A percentile compares a stretch with the other conserved stretches of the same genome.
phyloP scores from a whole-genome alignment of 345 rosid genomes.

The Moricandia arvensis region DNA sequence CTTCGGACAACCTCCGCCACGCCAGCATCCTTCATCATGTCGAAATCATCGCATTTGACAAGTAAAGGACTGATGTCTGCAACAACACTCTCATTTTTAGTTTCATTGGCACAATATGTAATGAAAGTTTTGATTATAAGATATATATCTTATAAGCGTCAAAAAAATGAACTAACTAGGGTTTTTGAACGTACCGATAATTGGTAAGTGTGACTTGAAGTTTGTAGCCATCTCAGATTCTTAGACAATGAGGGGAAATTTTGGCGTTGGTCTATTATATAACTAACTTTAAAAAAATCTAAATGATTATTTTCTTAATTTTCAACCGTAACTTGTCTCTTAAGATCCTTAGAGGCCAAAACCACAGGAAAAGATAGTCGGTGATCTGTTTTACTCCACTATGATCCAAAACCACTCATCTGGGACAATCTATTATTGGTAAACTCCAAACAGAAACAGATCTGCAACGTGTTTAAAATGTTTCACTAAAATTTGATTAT shows the following conservation, averaged over 20 bases:
- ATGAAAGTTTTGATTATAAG: neutral
- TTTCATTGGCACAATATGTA: neutral
- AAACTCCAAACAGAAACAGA: neutral
- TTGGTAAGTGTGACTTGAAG: slow-evolving; percentile 13
- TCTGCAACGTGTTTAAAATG: neutral
- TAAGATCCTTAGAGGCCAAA: neutral
- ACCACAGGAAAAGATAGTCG: no score
- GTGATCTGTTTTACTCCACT: no score
- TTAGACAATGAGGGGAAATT: neutral
- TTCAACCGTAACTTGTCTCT: neutral
- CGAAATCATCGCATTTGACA: slow-evolving; percentile 54
- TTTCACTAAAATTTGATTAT: neutral
- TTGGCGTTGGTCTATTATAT: neutral
- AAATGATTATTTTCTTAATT: neutral
- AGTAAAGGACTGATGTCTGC: slow-evolving; percentile 59
- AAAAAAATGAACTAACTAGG: no score
- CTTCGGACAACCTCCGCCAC: slow-evolving; percentile 56
- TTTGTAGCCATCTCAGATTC: slow-evolving; percentile 13
- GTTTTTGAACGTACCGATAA: slow-evolving; percentile 8
- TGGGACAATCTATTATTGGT: neutral
- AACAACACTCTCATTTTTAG: neutral
- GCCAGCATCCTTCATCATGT: slow-evolving; percentile 53
- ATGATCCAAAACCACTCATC: neutral
- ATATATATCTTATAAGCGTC: no score
- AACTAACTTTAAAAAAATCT: neutral